phyloP scores from a whole-genome alignment of 371 early-diverging fungal genomes.

The Dinochytrium kinnereticum region DNA sequence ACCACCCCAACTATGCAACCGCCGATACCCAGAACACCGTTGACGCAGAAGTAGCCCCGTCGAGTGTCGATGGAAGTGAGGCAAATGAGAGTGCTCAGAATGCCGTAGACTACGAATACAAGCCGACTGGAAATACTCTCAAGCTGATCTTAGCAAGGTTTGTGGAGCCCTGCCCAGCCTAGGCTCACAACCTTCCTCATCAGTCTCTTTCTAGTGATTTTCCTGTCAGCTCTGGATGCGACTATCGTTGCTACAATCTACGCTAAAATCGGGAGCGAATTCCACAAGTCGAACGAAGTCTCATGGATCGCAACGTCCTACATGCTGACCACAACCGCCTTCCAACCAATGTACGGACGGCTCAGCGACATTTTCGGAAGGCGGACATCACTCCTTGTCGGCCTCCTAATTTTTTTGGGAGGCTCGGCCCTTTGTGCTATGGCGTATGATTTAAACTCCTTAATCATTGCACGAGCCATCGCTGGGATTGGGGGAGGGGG shows the following conservation, averaged over 20 bases:
- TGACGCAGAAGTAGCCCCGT: too few relatives aligned
- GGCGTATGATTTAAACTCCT: background rate
- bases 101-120: too few relatives aligned
- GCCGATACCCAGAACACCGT: too few relatives aligned
- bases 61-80: too few relatives aligned
- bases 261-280: constrained; percentile 20
- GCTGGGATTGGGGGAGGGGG: constrained; percentile 36
- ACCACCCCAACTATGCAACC: too few relatives aligned
- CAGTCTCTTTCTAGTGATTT: constrained; percentile 57
- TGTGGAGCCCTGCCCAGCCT: background rate
- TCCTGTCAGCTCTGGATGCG: constrained; percentile 77
- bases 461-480: constrained; percentile 26
- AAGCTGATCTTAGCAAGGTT: background rate
- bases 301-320: constrained; percentile 54
- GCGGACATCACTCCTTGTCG: constrained; percentile 7
- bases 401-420: constrained; percentile 20
- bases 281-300: constrained; percentile 15
- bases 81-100: too few relatives aligned
- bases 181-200: background rate
- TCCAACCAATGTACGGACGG: constrained; percentile 33
- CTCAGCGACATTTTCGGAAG: constrained; percentile 35
- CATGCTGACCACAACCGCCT: constrained; percentile 32
- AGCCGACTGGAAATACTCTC: background rate
- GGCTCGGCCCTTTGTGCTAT: constrained; percentile 30
- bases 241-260: constrained; percentile 74